Conservation (phyloP, 2,329 filamentous ascomycete species). For the Periglandula ipomoeae region DNA sequence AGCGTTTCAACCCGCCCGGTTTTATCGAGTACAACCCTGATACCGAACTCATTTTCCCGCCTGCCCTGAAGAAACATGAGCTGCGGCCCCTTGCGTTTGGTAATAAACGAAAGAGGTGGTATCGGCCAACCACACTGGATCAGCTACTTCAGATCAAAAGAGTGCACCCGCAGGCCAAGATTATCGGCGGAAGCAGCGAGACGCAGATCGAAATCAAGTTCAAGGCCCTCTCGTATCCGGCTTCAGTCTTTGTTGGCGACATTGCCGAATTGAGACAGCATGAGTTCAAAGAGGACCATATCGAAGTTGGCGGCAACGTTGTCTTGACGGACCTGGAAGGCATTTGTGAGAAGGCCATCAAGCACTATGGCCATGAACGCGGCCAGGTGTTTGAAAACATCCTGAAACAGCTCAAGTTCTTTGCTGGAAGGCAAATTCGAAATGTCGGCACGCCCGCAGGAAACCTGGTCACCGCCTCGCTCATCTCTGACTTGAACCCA, state of each 20-base stretch:
- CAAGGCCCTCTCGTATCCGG: constrained; percentile 83
- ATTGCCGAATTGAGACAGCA: constrained; percentile 84
- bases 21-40: constrained; percentile 93
- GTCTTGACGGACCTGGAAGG: constrained; percentile 83
- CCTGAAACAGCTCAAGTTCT: constrained; percentile 87
- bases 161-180: constrained; percentile 74
- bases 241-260: constrained; percentile 87
- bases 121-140: constrained; percentile 73
- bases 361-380: constrained; percentile 62
- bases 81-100: constrained; percentile 79
- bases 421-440: constrained; percentile 88
- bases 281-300: constrained; percentile 63
- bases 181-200: constrained; percentile 93
- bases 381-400: constrained; percentile 85
- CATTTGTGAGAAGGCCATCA: constrained; percentile 69
- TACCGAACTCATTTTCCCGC: constrained; percentile 92
- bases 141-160: constrained; percentile 90
- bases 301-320: constrained; percentile 93
- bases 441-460: constrained; percentile 97
- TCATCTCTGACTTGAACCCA: constrained; percentile 93
- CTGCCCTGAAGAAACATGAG: constrained; percentile 71
- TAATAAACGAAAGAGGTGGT: constrained; percentile 93
- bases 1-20: constrained; percentile 72
- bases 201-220: constrained; percentile 99
- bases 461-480: constrained; percentile 87